These are phyloP conservation scores for Scenedesmus sp. DNA, from an alignment of 163 green algal species.

Conservation along the genomic window DNA sequence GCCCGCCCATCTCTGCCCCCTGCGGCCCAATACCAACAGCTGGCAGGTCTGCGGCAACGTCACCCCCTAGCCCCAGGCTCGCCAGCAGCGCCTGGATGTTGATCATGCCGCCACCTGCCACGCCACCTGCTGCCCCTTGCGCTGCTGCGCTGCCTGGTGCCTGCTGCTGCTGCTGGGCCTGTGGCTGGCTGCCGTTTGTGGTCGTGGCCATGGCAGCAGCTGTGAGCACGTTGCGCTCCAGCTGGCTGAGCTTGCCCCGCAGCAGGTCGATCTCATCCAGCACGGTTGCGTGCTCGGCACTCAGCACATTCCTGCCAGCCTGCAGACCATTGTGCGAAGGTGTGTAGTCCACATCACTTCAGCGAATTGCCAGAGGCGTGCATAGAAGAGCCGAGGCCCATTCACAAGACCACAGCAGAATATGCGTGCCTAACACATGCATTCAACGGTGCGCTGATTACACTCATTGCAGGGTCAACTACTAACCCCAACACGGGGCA, in stretches of 20 bases:
- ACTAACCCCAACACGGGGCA: background rate
- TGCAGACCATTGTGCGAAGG: background rate
- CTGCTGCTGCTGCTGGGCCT: background rate
- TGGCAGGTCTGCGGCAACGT: slow-evolving; percentile 24
- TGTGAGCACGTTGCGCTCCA: slow-evolving; percentile 71
- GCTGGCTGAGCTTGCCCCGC: slow-evolving; percentile 67
- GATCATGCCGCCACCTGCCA: background rate
- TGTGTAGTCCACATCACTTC: too few species aligned
- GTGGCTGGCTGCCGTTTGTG: background rate
- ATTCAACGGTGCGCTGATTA: too few species aligned
- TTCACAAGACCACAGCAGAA: too few species aligned
- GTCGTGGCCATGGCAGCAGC: slow-evolving; percentile 11
- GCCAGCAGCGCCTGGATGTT: slow-evolving; percentile 36
- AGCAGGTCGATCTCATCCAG: slow-evolving; percentile 89
- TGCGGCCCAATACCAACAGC: slow-evolving; percentile 26
- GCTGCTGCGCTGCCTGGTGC: background rate
- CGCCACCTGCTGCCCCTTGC: background rate
- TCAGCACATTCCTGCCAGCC: slow-evolving; percentile 65
- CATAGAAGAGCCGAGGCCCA: too few species aligned
- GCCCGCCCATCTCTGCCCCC: background rate
- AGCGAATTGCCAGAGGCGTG: too few species aligned
- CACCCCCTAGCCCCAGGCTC: slow-evolving; percentile 39
- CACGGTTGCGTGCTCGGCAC: slow-evolving; percentile 64
- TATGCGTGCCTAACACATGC: too few species aligned
- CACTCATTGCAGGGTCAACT: too few species aligned